Evolutionary conservation across 371 early-diverging fungal genomes (phyloP).

Genomic region (Actinomortierella ambigua): DNA sequence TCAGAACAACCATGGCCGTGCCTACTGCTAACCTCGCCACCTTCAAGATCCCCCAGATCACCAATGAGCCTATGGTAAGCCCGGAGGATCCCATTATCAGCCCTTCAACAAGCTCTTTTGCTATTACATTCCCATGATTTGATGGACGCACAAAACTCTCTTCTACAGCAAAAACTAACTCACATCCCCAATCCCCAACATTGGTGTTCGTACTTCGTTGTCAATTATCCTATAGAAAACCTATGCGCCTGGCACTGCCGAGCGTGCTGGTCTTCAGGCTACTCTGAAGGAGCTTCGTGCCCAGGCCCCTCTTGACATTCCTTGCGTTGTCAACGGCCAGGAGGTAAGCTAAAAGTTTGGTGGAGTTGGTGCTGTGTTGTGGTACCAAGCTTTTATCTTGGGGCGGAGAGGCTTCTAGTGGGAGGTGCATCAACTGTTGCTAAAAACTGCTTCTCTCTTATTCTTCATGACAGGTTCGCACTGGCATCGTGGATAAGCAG

Average conservation of each 20-base stretch:
- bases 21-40: conserved; percentile 66
- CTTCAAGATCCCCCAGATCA: conserved; percentile 82
- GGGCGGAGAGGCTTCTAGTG: not conserved
- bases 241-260: conserved; percentile 84
- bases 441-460: not conserved
- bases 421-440: not conserved
- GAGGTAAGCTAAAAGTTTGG: conserved; percentile 53
- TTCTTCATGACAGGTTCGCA: conserved; percentile 52
- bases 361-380: not conserved
- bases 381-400: not conserved
- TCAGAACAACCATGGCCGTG: conserved; percentile 30
- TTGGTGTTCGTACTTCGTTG: not conserved
- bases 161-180: not conserved
- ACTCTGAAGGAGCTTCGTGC: conserved; percentile 80
- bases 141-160: conserved; percentile 3
- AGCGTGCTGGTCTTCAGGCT: conserved; percentile 74
- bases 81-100: not conserved
- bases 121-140: conserved; percentile 2
- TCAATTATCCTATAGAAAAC: conserved; percentile 60
- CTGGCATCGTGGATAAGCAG: conserved; percentile 75
- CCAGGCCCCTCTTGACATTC: conserved; percentile 78
- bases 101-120: not conserved
- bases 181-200: conserved; percentile 4
- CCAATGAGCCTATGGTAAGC: conserved; percentile 89
- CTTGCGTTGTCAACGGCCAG: conserved; percentile 87